A percentile compares a stretch with the other conserved stretches of the same genome.
Evolutionary conservation across 805 yeast species (phyloP).

Genomic region (Myxozyma mucilagina): DNA sequence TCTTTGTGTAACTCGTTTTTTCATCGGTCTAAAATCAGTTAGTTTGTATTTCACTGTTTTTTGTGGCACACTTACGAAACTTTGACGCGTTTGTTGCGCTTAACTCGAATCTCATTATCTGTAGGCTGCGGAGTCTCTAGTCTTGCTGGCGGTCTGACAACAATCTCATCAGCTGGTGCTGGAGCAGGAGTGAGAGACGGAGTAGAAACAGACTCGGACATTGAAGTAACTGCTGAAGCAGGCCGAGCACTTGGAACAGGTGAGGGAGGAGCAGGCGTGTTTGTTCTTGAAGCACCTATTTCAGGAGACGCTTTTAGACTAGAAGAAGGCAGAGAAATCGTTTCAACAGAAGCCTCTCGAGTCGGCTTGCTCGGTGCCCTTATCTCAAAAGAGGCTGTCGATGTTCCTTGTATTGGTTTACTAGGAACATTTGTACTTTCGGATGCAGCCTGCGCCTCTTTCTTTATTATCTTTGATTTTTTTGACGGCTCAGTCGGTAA

Average conservation of each 20-base stretch:
- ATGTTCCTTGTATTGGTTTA: neutral
- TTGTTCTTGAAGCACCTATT: neutral
- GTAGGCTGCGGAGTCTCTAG: conserved; percentile 28
- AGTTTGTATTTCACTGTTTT: neutral
- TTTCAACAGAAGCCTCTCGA: neutral
- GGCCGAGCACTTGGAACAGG: too few relatives aligned
- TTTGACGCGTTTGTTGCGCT: conserved; percentile 26
- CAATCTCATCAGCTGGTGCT: too few relatives aligned
- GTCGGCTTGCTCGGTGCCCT: neutral
- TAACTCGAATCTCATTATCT: conserved; percentile 8
- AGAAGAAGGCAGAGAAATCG: neutral
- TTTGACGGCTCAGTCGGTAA: too few relatives aligned
- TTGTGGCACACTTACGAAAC: conserved; percentile 12
- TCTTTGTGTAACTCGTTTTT: conserved; percentile 34
- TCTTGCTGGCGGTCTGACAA: too few relatives aligned
- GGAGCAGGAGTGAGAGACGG: too few relatives aligned
- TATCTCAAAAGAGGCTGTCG: neutral
- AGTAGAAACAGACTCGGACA: too few relatives aligned
- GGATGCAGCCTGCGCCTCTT: too few relatives aligned
- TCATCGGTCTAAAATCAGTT: conserved; percentile 18
- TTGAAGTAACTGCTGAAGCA: too few relatives aligned
- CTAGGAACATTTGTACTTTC: too few relatives aligned
- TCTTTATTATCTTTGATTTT: too few relatives aligned
- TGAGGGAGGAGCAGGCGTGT: neutral
- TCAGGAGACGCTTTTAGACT: neutral